Percentiles rank a stretch among this genome's conserved stretches.
These are phyloP conservation scores for Penicillium sp. DNA, from an alignment of 2,329 filamentous ascomycete genomes.

Conservation along the genomic window DNA sequence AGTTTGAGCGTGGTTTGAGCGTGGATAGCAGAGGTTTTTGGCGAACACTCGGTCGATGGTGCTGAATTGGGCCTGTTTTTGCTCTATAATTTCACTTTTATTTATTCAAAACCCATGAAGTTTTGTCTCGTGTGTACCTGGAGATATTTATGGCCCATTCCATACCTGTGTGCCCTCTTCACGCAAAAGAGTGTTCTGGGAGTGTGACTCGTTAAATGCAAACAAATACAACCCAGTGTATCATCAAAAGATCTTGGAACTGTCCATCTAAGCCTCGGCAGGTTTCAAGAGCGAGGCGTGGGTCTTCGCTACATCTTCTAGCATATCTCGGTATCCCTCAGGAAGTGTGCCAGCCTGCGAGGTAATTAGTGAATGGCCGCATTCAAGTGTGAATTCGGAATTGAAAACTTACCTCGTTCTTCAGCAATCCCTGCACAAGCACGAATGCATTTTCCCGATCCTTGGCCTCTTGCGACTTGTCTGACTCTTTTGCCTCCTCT, in stretches of 20 bases:
- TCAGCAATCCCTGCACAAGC: constrained; percentile 41
- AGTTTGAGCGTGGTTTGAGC: neutral
- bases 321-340: constrained; percentile 23
- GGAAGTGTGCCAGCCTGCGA: constrained; percentile 32
- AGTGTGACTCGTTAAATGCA: too few relatives aligned
- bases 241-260: too few relatives aligned
- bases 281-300: constrained; percentile 25
- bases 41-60: neutral
- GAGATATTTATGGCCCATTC: too few relatives aligned
- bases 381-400: constrained; percentile 11
- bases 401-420: constrained; percentile 37
- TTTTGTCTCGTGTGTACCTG: too few relatives aligned
- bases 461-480: constrained; percentile 32
- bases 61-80: too few relatives aligned
- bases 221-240: too few relatives aligned
- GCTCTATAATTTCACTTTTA: too few relatives aligned
- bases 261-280: neutral
- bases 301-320: constrained; percentile 31
- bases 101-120: too few relatives aligned
- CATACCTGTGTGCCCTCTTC: too few relatives aligned
- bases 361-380: constrained; percentile 16
- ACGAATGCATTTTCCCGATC: constrained; percentile 46
- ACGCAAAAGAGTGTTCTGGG: too few relatives aligned
- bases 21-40: neutral
- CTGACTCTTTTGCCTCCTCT: constrained; percentile 17